Conservation (phyloP, 495 filamentous ascomycete genomes). For the Penicillium atrosanguineum region DNA sequence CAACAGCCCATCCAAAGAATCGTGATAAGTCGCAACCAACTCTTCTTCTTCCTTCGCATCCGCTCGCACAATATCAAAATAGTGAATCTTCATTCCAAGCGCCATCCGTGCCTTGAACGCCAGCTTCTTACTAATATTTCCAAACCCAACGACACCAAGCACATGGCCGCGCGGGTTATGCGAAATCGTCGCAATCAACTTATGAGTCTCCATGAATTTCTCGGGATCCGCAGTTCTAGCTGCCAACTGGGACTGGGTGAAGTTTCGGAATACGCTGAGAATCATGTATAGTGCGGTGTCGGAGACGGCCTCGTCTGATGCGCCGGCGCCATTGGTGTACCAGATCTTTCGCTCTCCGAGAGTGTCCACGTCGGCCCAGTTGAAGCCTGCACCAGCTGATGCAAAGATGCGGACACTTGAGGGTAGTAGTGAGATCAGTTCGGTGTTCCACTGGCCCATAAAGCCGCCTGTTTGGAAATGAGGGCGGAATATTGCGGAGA, state of each 20-base stretch:
- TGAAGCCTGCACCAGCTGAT: constrained; percentile 66
- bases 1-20: constrained; percentile 51
- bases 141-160: constrained; percentile 59
- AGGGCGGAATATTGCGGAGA: constrained; percentile 65
- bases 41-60: constrained; percentile 12
- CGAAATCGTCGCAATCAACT: constrained; percentile 43
- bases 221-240: constrained; percentile 22
- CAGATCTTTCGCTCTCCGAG: constrained; percentile 52
- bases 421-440: constrained; percentile 63
- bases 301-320: constrained; percentile 63
- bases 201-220: constrained; percentile 51
- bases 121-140: constrained; percentile 62
- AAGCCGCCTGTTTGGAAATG: constrained; percentile 71
- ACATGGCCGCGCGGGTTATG: constrained; percentile 40
- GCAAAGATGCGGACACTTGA: constrained; percentile 62
- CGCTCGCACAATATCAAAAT: constrained; percentile 60
- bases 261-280: constrained; percentile 59
- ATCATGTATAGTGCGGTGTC: constrained; percentile 61
- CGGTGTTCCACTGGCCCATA: constrained; percentile 64
- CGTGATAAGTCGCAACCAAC: constrained; percentile 45
- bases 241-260: constrained; percentile 53
- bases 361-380: constrained; percentile 67
- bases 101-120: constrained; percentile 52
- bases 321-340: constrained; percentile 62
- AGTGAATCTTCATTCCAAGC: constrained; percentile 64